Percentiles rank a stretch among this genome's conserved stretches.
Conservation (phyloP, 2,329 filamentous ascomycete species). For the Curvularia sp. region DNA sequence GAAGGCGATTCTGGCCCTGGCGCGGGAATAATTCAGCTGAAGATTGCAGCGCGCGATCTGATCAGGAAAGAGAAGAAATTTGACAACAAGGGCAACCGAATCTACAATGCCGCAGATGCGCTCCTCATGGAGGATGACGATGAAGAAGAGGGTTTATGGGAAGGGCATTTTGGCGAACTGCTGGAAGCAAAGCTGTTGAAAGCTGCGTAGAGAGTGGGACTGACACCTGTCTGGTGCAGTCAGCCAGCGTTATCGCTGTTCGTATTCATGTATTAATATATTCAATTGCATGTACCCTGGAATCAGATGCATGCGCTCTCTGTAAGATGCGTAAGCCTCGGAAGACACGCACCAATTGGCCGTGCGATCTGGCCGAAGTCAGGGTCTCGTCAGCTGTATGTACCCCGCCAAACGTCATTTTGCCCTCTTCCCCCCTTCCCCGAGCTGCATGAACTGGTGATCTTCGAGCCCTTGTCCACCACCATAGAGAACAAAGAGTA, state of each 20-base stretch:
- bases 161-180: conserved; percentile 38
- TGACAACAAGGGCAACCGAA: conserved; percentile 73
- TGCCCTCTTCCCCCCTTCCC: conserved; percentile 11
- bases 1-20: conserved; percentile 54
- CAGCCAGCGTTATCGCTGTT: background rate
- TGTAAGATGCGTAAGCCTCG: background rate
- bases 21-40: conserved; percentile 64
- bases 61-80: conserved; percentile 63
- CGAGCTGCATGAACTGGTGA: conserved; percentile 10
- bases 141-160: conserved; percentile 37
- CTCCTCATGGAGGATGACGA: conserved; percentile 38
- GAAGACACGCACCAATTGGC: background rate
- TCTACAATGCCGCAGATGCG: conserved; percentile 70
- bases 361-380: background rate
- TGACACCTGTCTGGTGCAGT: background rate
- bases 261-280: conserved; percentile 8
- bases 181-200: conserved; percentile 39
- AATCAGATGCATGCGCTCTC: background rate
- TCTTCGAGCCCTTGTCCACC: background rate
- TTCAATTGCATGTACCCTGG: background rate
- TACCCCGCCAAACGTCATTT: conserved; percentile 33
- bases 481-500: background rate
- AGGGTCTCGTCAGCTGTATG: background rate
- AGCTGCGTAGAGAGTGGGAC: conserved; percentile 22
- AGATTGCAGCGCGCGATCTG: conserved; percentile 73